Conservation (phyloP, 75 land plant species). For the Selaginella moellendorffii region DNA sequence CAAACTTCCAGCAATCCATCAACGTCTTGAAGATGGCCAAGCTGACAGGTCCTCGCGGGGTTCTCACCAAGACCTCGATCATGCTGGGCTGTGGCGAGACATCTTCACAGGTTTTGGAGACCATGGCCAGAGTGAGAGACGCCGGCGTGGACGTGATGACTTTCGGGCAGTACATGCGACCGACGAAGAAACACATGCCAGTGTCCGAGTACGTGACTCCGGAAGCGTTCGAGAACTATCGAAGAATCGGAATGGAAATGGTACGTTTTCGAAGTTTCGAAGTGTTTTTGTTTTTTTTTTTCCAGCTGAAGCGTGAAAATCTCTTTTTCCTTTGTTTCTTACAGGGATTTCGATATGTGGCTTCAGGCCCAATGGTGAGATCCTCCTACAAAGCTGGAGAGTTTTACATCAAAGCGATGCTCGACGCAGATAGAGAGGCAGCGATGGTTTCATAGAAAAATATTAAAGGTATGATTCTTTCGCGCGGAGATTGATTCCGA, state of each 20-base stretch:
- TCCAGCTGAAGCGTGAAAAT: background rate
- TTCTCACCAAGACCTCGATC: conserved; percentile 85
- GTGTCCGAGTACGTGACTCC: conserved; percentile 93
- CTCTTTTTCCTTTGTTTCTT: background rate
- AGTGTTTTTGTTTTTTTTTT: background rate
- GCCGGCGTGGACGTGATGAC: conserved; percentile 99
- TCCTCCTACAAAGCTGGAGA: conserved; percentile 98
- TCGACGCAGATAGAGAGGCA: conserved; percentile 69
- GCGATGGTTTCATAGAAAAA: background rate
- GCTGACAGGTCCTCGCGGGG: conserved; percentile 61
- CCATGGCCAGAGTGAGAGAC: conserved; percentile 83
- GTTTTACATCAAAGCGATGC: conserved; percentile 87
- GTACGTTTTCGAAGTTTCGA: conserved; percentile 23
- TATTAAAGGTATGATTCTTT: too few relatives aligned
- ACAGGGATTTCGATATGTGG: conserved; percentile 94
- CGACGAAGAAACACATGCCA: conserved; percentile 95
- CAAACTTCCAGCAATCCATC: conserved; percentile 88
- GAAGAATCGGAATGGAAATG: conserved; percentile 68
- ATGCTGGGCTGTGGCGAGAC: conserved; percentile 99
- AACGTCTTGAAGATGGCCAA: conserved; percentile 86
- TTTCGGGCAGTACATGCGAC: conserved; percentile 96
- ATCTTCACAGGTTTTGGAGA: conserved; percentile 40
- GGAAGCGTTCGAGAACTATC: conserved; percentile 85
- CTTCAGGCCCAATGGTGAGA: conserved; percentile 96
- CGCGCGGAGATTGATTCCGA: too few relatives aligned